These are phyloP conservation scores for Coemansia sp. DNA, from an alignment of 192 early-diverging fungal species.

Conservation along the genomic window DNA sequence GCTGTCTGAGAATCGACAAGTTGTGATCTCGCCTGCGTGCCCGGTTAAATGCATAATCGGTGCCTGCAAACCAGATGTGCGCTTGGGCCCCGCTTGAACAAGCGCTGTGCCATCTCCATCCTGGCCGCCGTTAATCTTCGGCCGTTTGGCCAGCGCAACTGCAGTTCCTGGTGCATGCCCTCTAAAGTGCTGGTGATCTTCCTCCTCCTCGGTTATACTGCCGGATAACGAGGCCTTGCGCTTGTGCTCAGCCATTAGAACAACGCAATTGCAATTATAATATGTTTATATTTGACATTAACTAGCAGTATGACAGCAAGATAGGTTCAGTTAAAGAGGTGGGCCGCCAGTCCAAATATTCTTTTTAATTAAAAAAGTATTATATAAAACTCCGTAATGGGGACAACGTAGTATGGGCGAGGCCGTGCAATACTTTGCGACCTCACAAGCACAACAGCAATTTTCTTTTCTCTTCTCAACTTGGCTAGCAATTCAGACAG, in stretches of 20 bases:
- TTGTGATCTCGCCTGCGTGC: conserved; percentile 77
- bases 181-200: neutral
- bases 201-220: conserved; percentile 8
- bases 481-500: neutral
- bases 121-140: conserved; percentile 18
- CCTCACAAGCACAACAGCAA: neutral
- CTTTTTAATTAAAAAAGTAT: neutral
- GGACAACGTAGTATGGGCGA: neutral
- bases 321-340: neutral
- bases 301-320: neutral
- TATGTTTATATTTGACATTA: neutral
- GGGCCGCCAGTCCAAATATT: neutral
- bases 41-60: conserved; percentile 88
- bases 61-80: conserved; percentile 74
- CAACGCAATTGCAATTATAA: neutral
- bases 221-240: conserved; percentile 20
- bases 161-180: conserved; percentile 22
- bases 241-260: conserved; percentile 44
- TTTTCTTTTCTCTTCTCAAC: neutral
- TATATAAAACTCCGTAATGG: neutral
- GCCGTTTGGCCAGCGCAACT: conserved; percentile 45
- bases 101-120: conserved; percentile 16
- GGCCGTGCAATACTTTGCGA: neutral
- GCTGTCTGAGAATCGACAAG: conserved; percentile 80
- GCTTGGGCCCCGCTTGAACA: conserved; percentile 36